Evolutionary conservation across 2,329 filamentous ascomycete species (phyloP).

Genomic region (Aspergillus fumigatus): DNA sequence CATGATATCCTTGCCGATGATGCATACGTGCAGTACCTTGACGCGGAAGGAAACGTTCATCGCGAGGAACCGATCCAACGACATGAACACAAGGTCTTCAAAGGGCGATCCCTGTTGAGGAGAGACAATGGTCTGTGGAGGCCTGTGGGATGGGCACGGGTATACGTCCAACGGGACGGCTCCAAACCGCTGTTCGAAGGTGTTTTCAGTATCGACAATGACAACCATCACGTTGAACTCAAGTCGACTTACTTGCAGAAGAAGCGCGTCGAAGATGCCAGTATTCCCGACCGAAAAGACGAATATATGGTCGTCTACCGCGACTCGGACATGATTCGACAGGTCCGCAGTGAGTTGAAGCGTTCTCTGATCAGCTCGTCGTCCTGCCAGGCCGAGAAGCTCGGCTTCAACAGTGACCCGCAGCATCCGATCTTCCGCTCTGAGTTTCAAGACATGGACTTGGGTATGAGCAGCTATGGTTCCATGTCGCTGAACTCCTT

Average conservation of each 20-base stretch:
- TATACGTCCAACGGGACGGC: slow-evolving; percentile 74
- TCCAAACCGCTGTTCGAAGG: slow-evolving; percentile 79
- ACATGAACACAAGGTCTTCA: slow-evolving; percentile 74
- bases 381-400: slow-evolving; percentile 68
- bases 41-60: slow-evolving; percentile 63
- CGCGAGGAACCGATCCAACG: slow-evolving; percentile 67
- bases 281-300: slow-evolving; percentile 50
- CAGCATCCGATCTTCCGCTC: slow-evolving; percentile 61
- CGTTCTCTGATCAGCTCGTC: slow-evolving; percentile 46
- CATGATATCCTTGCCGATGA: slow-evolving; percentile 79
- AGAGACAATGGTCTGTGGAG: slow-evolving; percentile 65
- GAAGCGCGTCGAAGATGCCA: slow-evolving; percentile 66
- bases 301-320: slow-evolving; percentile 89
- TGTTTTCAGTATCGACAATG: slow-evolving; percentile 72
- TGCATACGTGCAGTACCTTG: slow-evolving; percentile 69
- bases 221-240: slow-evolving; percentile 84
- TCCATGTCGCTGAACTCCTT: slow-evolving; percentile 61
- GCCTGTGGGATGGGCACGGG: slow-evolving; percentile 79
- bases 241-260: slow-evolving; percentile 69
- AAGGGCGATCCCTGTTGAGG: slow-evolving; percentile 69
- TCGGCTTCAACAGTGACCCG: slow-evolving; percentile 72
- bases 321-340: slow-evolving; percentile 71
- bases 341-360: slow-evolving; percentile 58
- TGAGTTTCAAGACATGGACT: slow-evolving; percentile 41
- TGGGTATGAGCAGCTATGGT: slow-evolving; percentile 53